Evolutionary conservation across 2,329 filamentous ascomycete species (phyloP).

Genomic region (Xylaria sp.): DNA sequence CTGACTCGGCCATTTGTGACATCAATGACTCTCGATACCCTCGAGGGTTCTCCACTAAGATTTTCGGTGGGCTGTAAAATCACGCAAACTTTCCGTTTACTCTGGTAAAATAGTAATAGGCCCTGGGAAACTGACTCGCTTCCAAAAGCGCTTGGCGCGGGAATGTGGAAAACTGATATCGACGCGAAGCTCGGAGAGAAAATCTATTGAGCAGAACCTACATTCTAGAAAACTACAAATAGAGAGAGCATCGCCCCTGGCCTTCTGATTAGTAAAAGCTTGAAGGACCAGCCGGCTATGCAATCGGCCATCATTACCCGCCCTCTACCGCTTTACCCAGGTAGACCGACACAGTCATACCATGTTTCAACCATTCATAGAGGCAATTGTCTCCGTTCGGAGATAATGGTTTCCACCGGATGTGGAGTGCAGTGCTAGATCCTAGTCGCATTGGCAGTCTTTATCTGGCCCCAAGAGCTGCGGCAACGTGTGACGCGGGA

Average conservation of each 20-base stretch:
- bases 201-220: conserved; percentile 1
- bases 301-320: conserved; percentile 4
- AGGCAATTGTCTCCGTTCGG: conserved; percentile 16
- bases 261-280: conserved; percentile 23
- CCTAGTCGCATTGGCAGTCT: neutral
- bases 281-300: neutral
- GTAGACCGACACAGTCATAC: neutral
- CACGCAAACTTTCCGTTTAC: neutral
- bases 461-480: neutral
- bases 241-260: conserved; percentile 8
- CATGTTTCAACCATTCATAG: conserved; percentile 8
- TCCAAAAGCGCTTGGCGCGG: conserved; percentile 3
- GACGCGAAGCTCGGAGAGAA: conserved; percentile 2
- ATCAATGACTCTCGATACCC: too few relatives aligned
- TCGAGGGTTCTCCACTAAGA: neutral
- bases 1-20: conserved; percentile 36
- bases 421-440: conserved; percentile 7
- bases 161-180: neutral
- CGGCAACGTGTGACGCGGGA: neutral
- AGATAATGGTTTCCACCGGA: conserved; percentile 21
- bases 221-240: conserved; percentile 8
- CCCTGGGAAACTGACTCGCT: neutral
- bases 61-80: neutral
- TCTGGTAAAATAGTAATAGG: neutral
- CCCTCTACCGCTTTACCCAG: neutral